Base-by-base conservation (phyloP, 2,329 filamentous ascomycete species). In the Curvularia sp. region DNA sequence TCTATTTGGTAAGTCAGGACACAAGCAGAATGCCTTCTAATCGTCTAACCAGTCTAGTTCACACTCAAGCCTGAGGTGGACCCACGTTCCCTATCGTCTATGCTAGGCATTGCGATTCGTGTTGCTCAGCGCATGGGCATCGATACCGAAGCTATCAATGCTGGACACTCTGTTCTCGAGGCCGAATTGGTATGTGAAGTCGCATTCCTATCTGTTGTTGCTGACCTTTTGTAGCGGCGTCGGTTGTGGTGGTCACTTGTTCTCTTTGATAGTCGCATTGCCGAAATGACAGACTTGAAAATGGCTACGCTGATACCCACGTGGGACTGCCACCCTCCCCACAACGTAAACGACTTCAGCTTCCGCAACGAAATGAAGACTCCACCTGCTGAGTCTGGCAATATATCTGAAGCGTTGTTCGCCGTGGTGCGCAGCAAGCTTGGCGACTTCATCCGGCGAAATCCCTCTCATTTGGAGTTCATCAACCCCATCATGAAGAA, bases 161-260 rank as follows among this genome's bases (percentile, higher is more conserved):
- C 85, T 5, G 81, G 83, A 22, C 67, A 89, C 4, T 79, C 79
- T 0, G 79, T 82, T 0, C 87, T 85, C 56, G 83, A 88, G 62
- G 82, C 82, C 4, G 85, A 89, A 71, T 81, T 88, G 22, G 51
- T 53, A 47, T 10, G 51, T 39, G 9, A 35, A 18, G 5, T 12
- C 13, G 20, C 12, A 8, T 6, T 2, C 12, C 30, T 30, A 15
- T 8, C n/a, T 28, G 18, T 12, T 47, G 10, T 47, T 33, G 42
- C 51, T 53, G 22, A 53, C 22, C 24, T n/a, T 12, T 15, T 10
- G 8, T n/a, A 53, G 78, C 82, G 86, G 15, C 81, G 87, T 8
- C 81, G 87, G 2, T 69, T 89, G 0, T 89, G 86, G 84, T 85
- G 85, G 78, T 84, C 87, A 54, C 79, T 89, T 10, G 73, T 86